Percentiles rank a stretch among this genome's conserved stretches.
Evolutionary conservation across 1,284 basidiomycete species (phyloP).

Genomic region (Apiotrichum porosum): DNA sequence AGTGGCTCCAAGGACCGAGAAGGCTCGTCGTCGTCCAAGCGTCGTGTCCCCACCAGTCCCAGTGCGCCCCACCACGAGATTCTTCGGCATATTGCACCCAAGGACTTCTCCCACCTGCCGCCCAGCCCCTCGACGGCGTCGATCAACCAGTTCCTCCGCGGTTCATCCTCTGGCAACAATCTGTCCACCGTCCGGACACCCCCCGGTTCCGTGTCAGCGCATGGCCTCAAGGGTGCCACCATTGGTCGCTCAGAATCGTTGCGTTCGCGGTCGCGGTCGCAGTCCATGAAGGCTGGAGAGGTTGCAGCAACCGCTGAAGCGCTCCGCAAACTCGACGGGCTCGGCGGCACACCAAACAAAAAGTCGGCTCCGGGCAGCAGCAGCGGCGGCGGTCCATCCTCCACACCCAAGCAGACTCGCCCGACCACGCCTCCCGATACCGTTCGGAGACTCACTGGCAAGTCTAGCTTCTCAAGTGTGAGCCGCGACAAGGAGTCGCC

Average conservation of each 20-base stretch:
- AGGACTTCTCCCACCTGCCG: slow-evolving; percentile 80
- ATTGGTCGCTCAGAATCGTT: slow-evolving; percentile 13
- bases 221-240: neutral
- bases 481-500: slow-evolving; percentile 24
- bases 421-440: slow-evolving; percentile 60
- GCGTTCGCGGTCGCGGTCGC: slow-evolving; percentile 9
- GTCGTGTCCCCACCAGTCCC: slow-evolving; percentile 20
- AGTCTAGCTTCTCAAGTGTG: slow-evolving; percentile 9
- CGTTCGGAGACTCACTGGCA: slow-evolving; percentile 2
- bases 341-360: slow-evolving; percentile 65
- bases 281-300: slow-evolving; percentile 23
- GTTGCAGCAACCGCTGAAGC: slow-evolving; percentile 87
- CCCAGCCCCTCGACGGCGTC: slow-evolving; percentile 78
- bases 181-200: slow-evolving; percentile 43
- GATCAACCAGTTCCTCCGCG: slow-evolving; percentile 73
- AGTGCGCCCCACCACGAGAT: slow-evolving; percentile 48
- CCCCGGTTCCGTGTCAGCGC: slow-evolving; percentile 32
- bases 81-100: slow-evolving; percentile 46
- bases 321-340: slow-evolving; percentile 85
- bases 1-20: neutral
- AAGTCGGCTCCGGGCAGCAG: slow-evolving; percentile 28
- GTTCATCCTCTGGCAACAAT: slow-evolving; percentile 50
- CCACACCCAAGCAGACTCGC: slow-evolving; percentile 45
- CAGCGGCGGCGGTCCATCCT: slow-evolving; percentile 33
- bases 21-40: neutral